phyloP scores from a whole-genome alignment of 1,139 yeast species.

The Zygoascus meyerae region DNA sequence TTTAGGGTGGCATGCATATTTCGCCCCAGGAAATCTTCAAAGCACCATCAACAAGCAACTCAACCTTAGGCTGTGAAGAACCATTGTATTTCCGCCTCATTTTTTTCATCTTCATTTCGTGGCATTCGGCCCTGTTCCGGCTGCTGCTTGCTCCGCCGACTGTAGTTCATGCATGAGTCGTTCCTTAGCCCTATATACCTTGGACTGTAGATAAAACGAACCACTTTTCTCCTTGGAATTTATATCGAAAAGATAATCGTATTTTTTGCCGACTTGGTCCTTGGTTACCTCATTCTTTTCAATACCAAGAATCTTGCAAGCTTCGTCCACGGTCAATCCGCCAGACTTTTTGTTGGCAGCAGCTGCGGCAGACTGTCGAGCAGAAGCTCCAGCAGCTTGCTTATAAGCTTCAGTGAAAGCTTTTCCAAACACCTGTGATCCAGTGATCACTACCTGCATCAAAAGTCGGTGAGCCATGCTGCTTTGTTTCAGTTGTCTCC shows the following conservation, averaged over 20 bases:
- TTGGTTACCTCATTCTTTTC: slow-evolving; percentile 48
- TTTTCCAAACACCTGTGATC: slow-evolving; percentile 91
- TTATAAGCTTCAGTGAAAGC: slow-evolving; percentile 97
- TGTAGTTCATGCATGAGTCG: slow-evolving; percentile 50
- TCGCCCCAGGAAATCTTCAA: too few species aligned
- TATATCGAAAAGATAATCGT: slow-evolving; percentile 76
- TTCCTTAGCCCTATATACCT: slow-evolving; percentile 81
- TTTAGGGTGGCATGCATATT: too few species aligned
- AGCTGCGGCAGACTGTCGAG: slow-evolving; percentile 57
- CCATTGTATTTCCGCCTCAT: too few species aligned
- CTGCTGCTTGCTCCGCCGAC: background rate
- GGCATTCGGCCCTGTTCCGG: background rate
- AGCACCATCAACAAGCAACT: too few species aligned
- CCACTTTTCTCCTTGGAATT: slow-evolving; percentile 93
- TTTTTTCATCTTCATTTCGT: too few species aligned
- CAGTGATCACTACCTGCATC: slow-evolving; percentile 86
- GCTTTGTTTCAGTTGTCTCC: background rate
- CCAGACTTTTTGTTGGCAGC: slow-evolving; percentile 60
- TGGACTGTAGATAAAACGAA: slow-evolving; percentile 85
- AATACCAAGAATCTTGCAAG: slow-evolving; percentile 82
- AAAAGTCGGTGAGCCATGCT: slow-evolving; percentile 78
- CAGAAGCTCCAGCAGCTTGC: slow-evolving; percentile 88
- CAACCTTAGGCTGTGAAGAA: too few species aligned
- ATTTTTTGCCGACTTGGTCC: slow-evolving; percentile 68
- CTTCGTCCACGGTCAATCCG: slow-evolving; percentile 82